Evolutionary conservation across 495 filamentous ascomycete species (phyloP).

Genomic region (Delitschia confertaspora): DNA sequence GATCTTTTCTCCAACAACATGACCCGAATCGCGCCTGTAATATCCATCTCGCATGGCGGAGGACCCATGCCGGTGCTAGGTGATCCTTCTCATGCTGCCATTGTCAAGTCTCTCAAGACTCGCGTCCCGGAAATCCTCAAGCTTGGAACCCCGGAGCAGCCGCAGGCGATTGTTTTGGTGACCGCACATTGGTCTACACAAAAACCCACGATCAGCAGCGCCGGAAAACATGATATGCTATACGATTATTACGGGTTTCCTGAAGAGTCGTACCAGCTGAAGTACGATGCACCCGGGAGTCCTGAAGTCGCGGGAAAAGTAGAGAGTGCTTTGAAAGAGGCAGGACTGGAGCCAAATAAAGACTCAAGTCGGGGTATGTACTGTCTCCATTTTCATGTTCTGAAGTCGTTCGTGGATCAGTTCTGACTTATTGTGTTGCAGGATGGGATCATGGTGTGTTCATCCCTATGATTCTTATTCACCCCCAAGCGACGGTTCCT

Average conservation of each 20-base stretch:
- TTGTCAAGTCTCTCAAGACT: conserved; percentile 33
- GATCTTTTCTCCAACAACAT: background rate
- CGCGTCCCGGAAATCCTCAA: conserved; percentile 34
- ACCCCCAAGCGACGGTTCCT: conserved; percentile 30
- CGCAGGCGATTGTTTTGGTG: conserved; percentile 36
- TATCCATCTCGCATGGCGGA: conserved; percentile 39
- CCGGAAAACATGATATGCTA: conserved; percentile 31
- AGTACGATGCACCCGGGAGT: conserved; percentile 37
- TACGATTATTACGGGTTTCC: conserved; percentile 41
- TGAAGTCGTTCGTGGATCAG: too few species aligned
- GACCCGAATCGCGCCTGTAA: conserved; percentile 33
- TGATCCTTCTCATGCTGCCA: conserved; percentile 32
- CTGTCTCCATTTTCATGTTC: too few species aligned
- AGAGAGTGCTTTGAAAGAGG: conserved; percentile 25
- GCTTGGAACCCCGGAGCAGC: conserved; percentile 32
- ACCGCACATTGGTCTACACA: conserved; percentile 39
- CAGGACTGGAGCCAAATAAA: conserved; percentile 27
- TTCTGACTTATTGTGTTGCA: conserved; percentile 5
- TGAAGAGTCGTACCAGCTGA: conserved; percentile 33
- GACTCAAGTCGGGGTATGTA: conserved; percentile 27
- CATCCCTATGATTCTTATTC: conserved; percentile 31
- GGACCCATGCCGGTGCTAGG: conserved; percentile 38
- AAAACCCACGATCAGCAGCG: conserved; percentile 33
- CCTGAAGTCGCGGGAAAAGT: conserved; percentile 36
- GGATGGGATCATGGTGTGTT: conserved; percentile 40